Conservation (phyloP, 371 early-diverging fungal genomes). For the Mucor racemosus region DNA sequence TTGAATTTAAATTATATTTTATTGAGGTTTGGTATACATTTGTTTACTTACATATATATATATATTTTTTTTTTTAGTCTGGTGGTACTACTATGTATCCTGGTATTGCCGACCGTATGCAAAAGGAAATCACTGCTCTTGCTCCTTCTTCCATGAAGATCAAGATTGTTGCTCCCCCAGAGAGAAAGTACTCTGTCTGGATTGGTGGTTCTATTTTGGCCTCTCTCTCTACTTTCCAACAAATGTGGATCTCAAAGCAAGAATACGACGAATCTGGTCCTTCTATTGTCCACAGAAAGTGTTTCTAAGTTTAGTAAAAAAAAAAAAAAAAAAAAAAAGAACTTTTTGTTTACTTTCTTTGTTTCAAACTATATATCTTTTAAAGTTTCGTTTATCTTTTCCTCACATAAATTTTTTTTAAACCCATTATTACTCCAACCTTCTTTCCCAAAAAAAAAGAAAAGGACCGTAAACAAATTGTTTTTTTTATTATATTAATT, state of each 20-base stretch:
- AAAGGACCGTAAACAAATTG: constrained; percentile 4
- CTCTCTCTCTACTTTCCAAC: constrained; percentile 98
- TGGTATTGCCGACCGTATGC: constrained; percentile 97
- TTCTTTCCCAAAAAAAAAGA: background rate
- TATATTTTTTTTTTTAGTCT: constrained; percentile 23
- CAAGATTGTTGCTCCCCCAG: constrained; percentile 99
- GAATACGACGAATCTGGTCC: constrained; percentile 99
- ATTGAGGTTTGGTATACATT: constrained; percentile 8
- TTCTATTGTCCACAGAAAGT: constrained; percentile 97
- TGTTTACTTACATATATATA: background rate
- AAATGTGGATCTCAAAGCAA: constrained; percentile 95
- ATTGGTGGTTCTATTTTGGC: constrained; percentile 99
- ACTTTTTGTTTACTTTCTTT: constrained; percentile 10
- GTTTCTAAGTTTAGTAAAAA: constrained; percentile 78
- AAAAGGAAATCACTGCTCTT: constrained; percentile 97
- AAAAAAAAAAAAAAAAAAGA: constrained; percentile 2
- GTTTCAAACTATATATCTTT: constrained; percentile 10
- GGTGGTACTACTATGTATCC: constrained; percentile 95
- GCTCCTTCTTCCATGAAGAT: constrained; percentile 99
- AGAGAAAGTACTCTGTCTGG: constrained; percentile 99
- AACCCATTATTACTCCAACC: background rate
- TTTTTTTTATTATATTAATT: background rate
- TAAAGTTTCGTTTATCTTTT: constrained; percentile 2
- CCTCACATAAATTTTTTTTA: constrained; percentile 1
- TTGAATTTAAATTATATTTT: background rate